Evolutionary conservation across 345 rosid species (phyloP), one percentile per base, ranked within the genome.

Genomic region (Hibiscus tridactylites): DNA sequence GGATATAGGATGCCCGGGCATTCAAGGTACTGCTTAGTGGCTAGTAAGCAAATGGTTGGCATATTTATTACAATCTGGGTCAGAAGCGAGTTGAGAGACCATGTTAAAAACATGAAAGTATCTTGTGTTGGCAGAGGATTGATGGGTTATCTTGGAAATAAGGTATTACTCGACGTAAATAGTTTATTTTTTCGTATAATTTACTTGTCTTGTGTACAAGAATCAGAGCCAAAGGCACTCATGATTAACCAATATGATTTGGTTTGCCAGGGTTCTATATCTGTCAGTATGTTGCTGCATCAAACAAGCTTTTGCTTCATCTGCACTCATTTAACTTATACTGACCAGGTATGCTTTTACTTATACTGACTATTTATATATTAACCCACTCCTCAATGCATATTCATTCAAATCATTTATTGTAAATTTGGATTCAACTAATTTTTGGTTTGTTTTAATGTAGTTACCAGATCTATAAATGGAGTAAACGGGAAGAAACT

Each of bases 1-100:
- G 94, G 91, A 12, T 68, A 77, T 73, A 89, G 90, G 74, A 80
- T 76, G 69, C 87, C 85, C 0, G 92, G 94, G 81, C 82, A 80
- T 79, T 88, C 99, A 28, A 85, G 90, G 77, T 95, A 95, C 73
- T 87, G 94, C 73, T 79, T 90, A 66, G 98, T 92, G 19, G 94
- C 98, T 10, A 90, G 96, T 75, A 92, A 90, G 82, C 97, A 95
- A 72, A 95, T 95, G 99, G 99, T 95, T 65, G 99, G 99, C 77
- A 85, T 95, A 75, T 92, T 90, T 74, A 85, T 95, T 57, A 95
- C 99, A 1, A 78, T 95, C 46, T 95, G 99, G 99, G 99, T 90
- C 75, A 87, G 90, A 77, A 87, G 91, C 49, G 99, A 95, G 72
- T 76, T 95, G 73, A 80, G 87, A 79, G 97, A 92, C 76, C 86